Conservation (phyloP, 495 filamentous ascomycete species). For the Penicillium diatomitis region DNA sequence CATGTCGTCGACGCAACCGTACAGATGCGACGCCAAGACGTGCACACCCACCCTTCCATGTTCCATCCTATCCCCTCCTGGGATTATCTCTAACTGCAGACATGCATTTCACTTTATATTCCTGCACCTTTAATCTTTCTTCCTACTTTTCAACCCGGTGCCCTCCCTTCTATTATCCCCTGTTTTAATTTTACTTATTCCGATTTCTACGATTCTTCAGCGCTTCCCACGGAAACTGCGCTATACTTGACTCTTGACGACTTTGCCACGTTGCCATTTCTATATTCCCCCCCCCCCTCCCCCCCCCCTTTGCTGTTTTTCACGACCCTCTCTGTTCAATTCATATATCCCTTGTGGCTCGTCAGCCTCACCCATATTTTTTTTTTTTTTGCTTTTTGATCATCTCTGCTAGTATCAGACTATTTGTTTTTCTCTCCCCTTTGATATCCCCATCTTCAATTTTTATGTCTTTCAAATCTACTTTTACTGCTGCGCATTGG, state of each 20-base stretch:
- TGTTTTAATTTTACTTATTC: neutral
- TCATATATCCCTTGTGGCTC: constrained; percentile 15
- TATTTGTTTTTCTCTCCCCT: constrained; percentile 1
- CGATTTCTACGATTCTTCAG: constrained; percentile 7
- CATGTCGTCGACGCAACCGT: constrained; percentile 5
- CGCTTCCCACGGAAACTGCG: constrained; percentile 1
- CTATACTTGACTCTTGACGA: constrained; percentile 9
- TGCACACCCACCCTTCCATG: too few species aligned
- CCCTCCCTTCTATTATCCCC: constrained; percentile 2
- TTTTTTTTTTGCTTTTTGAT: constrained; percentile 7
- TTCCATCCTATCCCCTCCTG: neutral
- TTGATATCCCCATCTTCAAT: constrained; percentile 14
- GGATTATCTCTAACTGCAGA: constrained; percentile 2
- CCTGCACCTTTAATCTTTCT: constrained; percentile 7
- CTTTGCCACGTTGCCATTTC: constrained; percentile 18
- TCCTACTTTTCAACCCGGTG: neutral
- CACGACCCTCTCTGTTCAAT: too few species aligned
- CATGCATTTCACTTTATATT: constrained; percentile 7
- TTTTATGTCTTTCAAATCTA: neutral
- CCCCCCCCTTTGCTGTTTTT: neutral
- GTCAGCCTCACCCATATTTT: constrained; percentile 10
- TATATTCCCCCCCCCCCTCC: constrained; percentile 9
- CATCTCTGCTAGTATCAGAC: neutral
- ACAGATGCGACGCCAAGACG: neutral
- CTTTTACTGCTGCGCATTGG: constrained; percentile 14